Evolutionary conservation across 2,329 filamentous ascomycete species (phyloP), one percentile per base, ranked within the genome.

Genomic region (Cryphonectria nitschkei): DNA sequence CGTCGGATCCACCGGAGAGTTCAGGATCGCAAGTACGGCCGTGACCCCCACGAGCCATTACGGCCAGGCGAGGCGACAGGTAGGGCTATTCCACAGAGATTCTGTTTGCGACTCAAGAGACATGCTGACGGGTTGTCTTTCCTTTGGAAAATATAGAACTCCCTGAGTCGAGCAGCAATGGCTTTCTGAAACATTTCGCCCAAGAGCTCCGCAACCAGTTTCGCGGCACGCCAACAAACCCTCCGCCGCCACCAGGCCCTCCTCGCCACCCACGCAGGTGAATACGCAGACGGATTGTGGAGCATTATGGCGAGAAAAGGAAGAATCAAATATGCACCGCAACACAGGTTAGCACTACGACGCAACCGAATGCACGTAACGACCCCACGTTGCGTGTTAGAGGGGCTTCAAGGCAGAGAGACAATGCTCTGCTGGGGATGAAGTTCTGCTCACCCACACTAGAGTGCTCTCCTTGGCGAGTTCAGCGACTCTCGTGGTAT

Each of bases 21-120:
- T 52, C 78, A 88, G 74, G 85, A 88, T 72, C 76, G 79, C 26
- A 81, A 82, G 61, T 73, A 88, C 72, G 86, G 86, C 13, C 82
- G 84, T 34, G 80, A 86, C 68, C 85, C 86, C 0, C 79, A 83
- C 73, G 84, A 87, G 66, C 86, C 86, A 8, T 73, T 88, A 13
- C 81, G 82, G 0, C 85, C 81, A 0, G 87, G 86, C 61, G 84
- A 88, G 75, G 86, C 86, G 2, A 87, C 86, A 43, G 82, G 84
- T 85, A 78, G 6, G 77, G 19, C 43, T 29, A 7, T 46, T 9
- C 43, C 43, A 54, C 9, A 41, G 3, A 2, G 3, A 16, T 14
- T 13, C 26, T 32, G 29, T 2, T 41, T 39, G 60, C 14, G 16
- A 14, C 29, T 41, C 11, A 29, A 34, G 14, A 68, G 5, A 29